Evolutionary conservation across 805 yeast genomes (phyloP).

Genomic region (Candida dendrica): DNA sequence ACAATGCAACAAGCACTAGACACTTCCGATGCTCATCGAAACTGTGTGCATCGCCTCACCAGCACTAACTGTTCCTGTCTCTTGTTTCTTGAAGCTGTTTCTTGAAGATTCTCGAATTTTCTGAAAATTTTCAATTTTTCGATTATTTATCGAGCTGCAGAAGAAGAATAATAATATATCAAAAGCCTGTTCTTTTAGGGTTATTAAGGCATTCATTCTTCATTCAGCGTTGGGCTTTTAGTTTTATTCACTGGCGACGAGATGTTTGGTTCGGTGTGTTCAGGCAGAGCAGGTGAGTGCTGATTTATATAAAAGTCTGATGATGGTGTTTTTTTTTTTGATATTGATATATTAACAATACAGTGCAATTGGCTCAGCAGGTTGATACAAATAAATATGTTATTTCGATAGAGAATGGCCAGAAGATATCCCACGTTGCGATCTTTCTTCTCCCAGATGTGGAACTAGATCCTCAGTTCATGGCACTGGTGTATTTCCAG

Average conservation of each 20-base stretch:
- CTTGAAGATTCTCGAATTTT: not conserved
- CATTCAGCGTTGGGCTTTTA: not conserved
- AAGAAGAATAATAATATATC: too few relatives aligned
- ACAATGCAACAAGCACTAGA: too few relatives aligned
- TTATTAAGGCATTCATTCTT: not conserved
- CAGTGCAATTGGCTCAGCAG: constrained; percentile 46
- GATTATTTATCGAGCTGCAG: too few relatives aligned
- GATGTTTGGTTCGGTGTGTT: constrained; percentile 74
- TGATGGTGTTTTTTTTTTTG: too few relatives aligned
- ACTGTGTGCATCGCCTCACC: not conserved
- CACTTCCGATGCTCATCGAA: too few relatives aligned
- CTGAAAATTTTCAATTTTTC: too few relatives aligned
- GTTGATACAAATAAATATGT: constrained; percentile 65
- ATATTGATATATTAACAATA: not conserved
- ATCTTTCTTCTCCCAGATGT: constrained; percentile 82
- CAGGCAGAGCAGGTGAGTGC: constrained; percentile 53
- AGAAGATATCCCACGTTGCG: constrained; percentile 69
- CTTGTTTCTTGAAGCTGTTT: not conserved
- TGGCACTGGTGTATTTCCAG: constrained; percentile 87
- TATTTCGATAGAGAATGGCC: constrained; percentile 53
- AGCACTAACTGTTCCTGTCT: not conserved
- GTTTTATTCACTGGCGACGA: not conserved
- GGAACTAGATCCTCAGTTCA: constrained; percentile 57
- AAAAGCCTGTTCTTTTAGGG: too few relatives aligned
- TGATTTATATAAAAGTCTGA: too few relatives aligned